A percentile compares a stretch with the other conserved stretches of the same genome.
Conservation (phyloP, 129 eudicot species). For the Lactuca saligna region DNA sequence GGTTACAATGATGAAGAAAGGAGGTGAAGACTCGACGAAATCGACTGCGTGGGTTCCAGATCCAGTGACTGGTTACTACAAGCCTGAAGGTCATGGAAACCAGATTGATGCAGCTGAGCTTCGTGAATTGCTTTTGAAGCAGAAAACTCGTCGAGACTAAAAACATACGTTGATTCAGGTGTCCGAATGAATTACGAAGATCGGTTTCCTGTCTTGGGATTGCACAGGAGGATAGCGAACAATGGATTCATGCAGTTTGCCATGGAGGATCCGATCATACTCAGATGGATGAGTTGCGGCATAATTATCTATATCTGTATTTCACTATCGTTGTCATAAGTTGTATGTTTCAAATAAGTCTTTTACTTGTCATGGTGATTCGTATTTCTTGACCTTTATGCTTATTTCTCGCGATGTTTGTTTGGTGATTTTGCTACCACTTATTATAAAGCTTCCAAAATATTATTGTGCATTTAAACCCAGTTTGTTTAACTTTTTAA, state of each 20-base stretch:
- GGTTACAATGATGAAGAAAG: constrained; percentile 48
- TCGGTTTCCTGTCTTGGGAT: not conserved
- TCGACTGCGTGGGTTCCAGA: constrained; percentile 80
- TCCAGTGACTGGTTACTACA: constrained; percentile 81
- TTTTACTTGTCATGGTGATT: too few relatives aligned
- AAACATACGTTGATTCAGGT: not conserved
- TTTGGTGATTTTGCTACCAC: too few relatives aligned
- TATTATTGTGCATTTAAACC: too few relatives aligned
- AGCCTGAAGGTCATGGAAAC: constrained; percentile 57
- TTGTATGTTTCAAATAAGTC: not conserved
- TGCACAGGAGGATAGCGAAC: not conserved
- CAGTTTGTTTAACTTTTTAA: too few relatives aligned
- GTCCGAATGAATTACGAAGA: not conserved
- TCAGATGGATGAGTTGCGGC: constrained; percentile 4
- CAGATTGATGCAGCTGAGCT: constrained; percentile 76
- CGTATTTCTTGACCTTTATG: not conserved
- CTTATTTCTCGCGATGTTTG: not conserved
- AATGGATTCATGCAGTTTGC: not conserved
- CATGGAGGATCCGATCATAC: not conserved
- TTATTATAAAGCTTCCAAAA: too few relatives aligned
- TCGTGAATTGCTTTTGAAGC: constrained; percentile 58
- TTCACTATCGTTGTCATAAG: not conserved
- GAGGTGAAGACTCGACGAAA: constrained; percentile 43
- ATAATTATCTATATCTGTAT: constrained; percentile 8
- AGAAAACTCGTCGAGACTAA: constrained; percentile 39